Percentiles rank a stretch among this genome's conserved stretches.
Evolutionary conservation across 352 stramenopile species (phyloP).

Genomic region (Globisporangium radiosum): DNA sequence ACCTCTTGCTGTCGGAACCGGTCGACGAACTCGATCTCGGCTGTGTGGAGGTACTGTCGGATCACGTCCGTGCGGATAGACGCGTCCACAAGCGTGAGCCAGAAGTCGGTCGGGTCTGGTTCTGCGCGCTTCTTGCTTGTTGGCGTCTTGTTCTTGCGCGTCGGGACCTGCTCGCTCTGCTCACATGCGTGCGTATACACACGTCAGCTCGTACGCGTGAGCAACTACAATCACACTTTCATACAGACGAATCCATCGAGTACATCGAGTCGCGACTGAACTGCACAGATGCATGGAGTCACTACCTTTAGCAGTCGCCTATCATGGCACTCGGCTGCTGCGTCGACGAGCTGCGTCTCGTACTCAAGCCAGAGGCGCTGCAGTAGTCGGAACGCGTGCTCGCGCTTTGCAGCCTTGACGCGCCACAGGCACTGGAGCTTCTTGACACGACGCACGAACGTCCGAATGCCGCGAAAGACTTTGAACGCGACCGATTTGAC

Average conservation of each 20-base stretch:
- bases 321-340: constrained; percentile 36
- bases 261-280: neutral
- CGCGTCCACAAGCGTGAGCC: constrained; percentile 40
- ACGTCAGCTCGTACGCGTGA: too few relatives aligned
- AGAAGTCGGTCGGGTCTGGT: constrained; percentile 16
- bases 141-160: constrained; percentile 14
- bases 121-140: constrained; percentile 10
- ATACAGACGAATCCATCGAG: too few relatives aligned
- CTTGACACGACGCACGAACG: constrained; percentile 47
- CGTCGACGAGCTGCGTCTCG: constrained; percentile 44
- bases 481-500: constrained; percentile 49
- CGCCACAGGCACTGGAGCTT: constrained; percentile 45
- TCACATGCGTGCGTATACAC: too few relatives aligned
- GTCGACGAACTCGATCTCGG: constrained; percentile 26
- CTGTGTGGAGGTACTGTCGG: constrained; percentile 28
- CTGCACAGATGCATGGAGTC: neutral
- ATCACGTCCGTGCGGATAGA: constrained; percentile 31
- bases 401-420: constrained; percentile 31
- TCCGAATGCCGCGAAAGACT: constrained; percentile 44
- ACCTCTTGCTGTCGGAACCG: constrained; percentile 50
- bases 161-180: neutral
- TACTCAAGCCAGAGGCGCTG: constrained; percentile 43
- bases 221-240: too few relatives aligned
- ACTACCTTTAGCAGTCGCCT: constrained; percentile 20
- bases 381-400: constrained; percentile 28